Evolutionary conservation across 768 basidiomycete species (phyloP).

Genomic region (Boletellus ananiceps): DNA sequence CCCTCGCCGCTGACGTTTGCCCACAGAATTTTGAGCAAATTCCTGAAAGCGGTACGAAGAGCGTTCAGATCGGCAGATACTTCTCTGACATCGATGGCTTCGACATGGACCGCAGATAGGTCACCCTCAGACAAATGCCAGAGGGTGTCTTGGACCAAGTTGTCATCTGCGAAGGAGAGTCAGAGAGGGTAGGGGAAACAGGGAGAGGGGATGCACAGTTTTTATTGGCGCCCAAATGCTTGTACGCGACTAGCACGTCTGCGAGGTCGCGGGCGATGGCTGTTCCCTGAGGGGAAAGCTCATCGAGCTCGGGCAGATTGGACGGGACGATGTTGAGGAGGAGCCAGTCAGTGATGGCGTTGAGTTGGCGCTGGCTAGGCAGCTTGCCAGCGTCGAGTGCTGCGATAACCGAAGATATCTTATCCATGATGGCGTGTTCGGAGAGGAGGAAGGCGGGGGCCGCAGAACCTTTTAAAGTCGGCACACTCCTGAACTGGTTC

Average conservation of each 20-base stretch:
- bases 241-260: constrained; percentile 54
- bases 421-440: constrained; percentile 47
- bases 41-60: constrained; percentile 47
- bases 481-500: not conserved
- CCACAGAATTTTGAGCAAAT: constrained; percentile 50
- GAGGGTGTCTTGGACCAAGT: constrained; percentile 58
- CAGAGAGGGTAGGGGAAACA: not conserved
- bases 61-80: constrained; percentile 47
- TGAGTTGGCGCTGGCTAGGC: constrained; percentile 56
- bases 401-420: constrained; percentile 55
- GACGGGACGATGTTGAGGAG: constrained; percentile 44
- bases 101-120: constrained; percentile 35
- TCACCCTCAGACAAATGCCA: constrained; percentile 63
- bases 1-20: constrained; percentile 50
- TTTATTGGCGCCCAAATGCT: constrained; percentile 48
- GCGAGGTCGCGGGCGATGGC: constrained; percentile 47
- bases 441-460: not conserved
- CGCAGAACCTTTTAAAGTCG: not conserved
- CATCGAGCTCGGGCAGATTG: constrained; percentile 35
- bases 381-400: constrained; percentile 70
- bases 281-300: constrained; percentile 53
- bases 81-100: constrained; percentile 39
- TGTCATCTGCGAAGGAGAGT: constrained; percentile 44
- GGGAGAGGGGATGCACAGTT: constrained; percentile 40
- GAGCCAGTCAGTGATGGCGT: constrained; percentile 50